Percentiles rank a stretch among this genome's conserved stretches.
Evolutionary conservation across 1,284 basidiomycete genomes (phyloP).

Genomic region (Pholiota adiposa): DNA sequence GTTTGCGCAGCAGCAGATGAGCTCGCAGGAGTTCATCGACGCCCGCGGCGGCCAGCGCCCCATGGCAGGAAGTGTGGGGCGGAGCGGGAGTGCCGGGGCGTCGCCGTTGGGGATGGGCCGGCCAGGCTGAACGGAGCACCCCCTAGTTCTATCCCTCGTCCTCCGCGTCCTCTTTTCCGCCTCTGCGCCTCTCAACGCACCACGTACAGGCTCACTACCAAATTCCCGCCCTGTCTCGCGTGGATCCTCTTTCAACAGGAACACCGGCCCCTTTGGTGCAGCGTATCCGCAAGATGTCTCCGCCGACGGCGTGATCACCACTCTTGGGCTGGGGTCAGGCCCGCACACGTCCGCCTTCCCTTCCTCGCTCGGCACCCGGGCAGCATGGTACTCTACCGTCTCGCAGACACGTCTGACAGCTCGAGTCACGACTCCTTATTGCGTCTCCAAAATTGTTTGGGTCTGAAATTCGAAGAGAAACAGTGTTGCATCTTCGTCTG

Average conservation of each 20-base stretch:
- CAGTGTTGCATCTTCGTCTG: slow-evolving; percentile 36
- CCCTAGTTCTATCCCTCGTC: slow-evolving; percentile 21
- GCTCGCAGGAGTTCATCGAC: slow-evolving; percentile 3
- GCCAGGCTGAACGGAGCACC: slow-evolving; percentile 12
- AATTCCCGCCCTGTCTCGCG: slow-evolving; percentile 5
- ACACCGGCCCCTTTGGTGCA: not conserved
- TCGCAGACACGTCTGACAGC: slow-evolving; percentile 45
- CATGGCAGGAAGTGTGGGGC: not conserved
- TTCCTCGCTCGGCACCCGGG: slow-evolving; percentile 35
- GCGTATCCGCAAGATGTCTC: not conserved
- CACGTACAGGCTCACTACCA: not conserved
- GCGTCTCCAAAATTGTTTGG: slow-evolving; percentile 21
- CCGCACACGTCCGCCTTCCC: slow-evolving; percentile 19
- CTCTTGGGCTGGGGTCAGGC: slow-evolving; percentile 20
- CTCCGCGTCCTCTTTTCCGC: slow-evolving; percentile 26
- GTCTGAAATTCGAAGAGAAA: slow-evolving; percentile 25
- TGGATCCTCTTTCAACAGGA: not conserved
- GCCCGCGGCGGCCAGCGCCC: not conserved
- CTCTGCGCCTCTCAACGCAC: slow-evolving; percentile 16
- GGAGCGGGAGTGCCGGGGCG: slow-evolving; percentile 19
- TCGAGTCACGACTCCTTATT: slow-evolving; percentile 16
- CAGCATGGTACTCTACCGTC: slow-evolving; percentile 71
- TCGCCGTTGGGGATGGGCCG: slow-evolving; percentile 35
- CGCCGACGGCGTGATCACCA: slow-evolving; percentile 17
- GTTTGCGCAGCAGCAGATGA: slow-evolving; percentile 5